Base-by-base conservation (phyloP, 345 rosid genomes). In the Pistacia integerrima region DNA sequence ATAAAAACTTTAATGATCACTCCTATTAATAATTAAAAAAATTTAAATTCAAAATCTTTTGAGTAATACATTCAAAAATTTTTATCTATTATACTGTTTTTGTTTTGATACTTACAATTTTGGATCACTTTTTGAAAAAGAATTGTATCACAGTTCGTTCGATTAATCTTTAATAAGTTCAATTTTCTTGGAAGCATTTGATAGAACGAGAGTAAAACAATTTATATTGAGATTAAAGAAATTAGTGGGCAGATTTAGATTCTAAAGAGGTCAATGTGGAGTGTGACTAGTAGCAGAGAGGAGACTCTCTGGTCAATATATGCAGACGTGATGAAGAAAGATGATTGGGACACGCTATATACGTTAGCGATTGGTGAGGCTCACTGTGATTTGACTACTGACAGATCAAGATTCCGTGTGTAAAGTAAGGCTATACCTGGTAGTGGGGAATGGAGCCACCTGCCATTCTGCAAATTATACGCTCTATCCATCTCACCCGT, bases 301-400 rank as follows among this genome's bases (percentile, higher is more conserved):
- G 8, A 4, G 17, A 33, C 41, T 17, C 25, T 17, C 4, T 46
- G 17, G 68, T 73, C 76, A 73, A 73, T 46, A 22, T 2, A 58
- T 72, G 20, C 57, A 5, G 33, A 54, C 2, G 11, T 49, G 9
- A 30, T 30, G 33, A 30, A 16, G n/a, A 22, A 14, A 38, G 65
- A 38, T 7, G 54, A 71, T 71, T 55, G 73, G 13, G 20, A 56
- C 74, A 71, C 54, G 65, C 66, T 5, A 48, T 61, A 28, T 73
- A 10, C 76, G 68, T 28, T 59, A 14, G 67, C 44, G 4, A 41
- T 44, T 22, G 11, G 54, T 41, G 69, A 65, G 69, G 16, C 5
- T 54, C 57, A 20, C 66, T 1, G 13, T 63, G 76, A 62, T 62
- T 73, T 73, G 76, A 73, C 69, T 3, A 49, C 48, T 16, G 48